A percentile compares a stretch with the other conserved stretches of the same genome.
Conservation (phyloP, 2,329 filamentous ascomycete species). For the Ophiobolus disseminans region DNA sequence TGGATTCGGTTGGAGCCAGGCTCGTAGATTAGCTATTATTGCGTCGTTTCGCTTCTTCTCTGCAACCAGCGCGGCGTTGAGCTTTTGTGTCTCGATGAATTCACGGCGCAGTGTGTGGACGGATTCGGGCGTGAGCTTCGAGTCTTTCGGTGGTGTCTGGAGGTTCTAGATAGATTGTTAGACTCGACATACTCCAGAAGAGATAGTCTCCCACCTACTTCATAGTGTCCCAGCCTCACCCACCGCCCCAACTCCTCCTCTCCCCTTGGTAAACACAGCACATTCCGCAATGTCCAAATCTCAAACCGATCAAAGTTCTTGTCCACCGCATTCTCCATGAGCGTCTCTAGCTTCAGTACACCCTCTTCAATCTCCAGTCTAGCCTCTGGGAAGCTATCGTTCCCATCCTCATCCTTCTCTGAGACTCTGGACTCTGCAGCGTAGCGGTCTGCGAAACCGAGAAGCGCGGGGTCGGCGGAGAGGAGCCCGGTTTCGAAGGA, state of each 20-base stretch:
- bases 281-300: constrained; percentile 87
- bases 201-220: constrained; percentile 56
- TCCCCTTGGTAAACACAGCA: constrained; percentile 63
- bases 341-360: constrained; percentile 57
- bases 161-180: constrained; percentile 29
- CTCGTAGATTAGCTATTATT: constrained; percentile 69
- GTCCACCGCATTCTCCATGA: constrained; percentile 59
- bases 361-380: constrained; percentile 85
- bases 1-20: constrained; percentile 53
- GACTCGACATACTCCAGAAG: constrained; percentile 1
- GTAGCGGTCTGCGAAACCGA: constrained; percentile 74
- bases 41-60: constrained; percentile 76
- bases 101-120: constrained; percentile 76
- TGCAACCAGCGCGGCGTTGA: constrained; percentile 72
- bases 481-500: constrained; percentile 85
- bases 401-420: constrained; percentile 51
- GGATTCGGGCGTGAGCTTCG: constrained; percentile 67
- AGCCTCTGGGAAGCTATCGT: constrained; percentile 56
- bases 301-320: constrained; percentile 61
- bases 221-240: constrained; percentile 85
- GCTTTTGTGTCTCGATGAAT: constrained; percentile 77
- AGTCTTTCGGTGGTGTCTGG: constrained; percentile 27
- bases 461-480: constrained; percentile 71
- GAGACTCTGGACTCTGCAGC: constrained; percentile 56
- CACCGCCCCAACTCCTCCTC: constrained; percentile 66